A percentile compares a stretch with the other conserved stretches of the same genome.
Conservation (phyloP, 2,329 filamentous ascomycete genomes). For the Teratosphaeria viscida region DNA sequence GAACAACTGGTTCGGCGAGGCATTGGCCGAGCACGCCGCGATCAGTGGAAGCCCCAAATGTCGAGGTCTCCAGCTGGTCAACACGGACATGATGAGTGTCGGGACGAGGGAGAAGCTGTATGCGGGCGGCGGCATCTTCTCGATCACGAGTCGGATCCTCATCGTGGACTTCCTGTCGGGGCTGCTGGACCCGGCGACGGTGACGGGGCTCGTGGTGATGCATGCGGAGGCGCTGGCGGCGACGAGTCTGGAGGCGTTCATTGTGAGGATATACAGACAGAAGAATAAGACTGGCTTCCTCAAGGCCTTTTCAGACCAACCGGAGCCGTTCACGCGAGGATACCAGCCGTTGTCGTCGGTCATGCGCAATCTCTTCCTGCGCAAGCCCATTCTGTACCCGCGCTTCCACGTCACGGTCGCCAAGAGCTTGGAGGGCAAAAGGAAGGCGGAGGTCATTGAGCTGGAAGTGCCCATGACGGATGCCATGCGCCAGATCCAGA, state of each 20-base stretch:
- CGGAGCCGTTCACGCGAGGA: slow-evolving; percentile 78
- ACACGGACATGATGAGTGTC: slow-evolving; percentile 87
- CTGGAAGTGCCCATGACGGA: slow-evolving; percentile 94
- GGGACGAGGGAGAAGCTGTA: slow-evolving; percentile 86
- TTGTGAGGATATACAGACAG: slow-evolving; percentile 84
- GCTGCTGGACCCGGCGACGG: slow-evolving; percentile 67
- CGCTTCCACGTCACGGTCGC: slow-evolving; percentile 88
- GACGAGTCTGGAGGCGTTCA: slow-evolving; percentile 88
- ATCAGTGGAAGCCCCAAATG: slow-evolving; percentile 74
- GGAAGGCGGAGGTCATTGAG: slow-evolving; percentile 94
- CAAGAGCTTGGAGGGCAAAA: slow-evolving; percentile 77
- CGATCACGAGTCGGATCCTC: slow-evolving; percentile 88
- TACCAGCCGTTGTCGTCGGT: slow-evolving; percentile 82
- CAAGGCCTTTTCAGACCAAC: slow-evolving; percentile 90
- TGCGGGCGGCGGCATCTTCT: slow-evolving; percentile 77
- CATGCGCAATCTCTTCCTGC: slow-evolving; percentile 84
- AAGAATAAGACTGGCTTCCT: slow-evolving; percentile 90
- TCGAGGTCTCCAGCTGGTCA: slow-evolving; percentile 79
- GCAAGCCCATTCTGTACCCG: slow-evolving; percentile 83
- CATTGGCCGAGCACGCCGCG: slow-evolving; percentile 87
- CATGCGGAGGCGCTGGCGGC: slow-evolving; percentile 80
- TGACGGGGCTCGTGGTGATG: slow-evolving; percentile 77
- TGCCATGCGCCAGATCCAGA: slow-evolving; percentile 85
- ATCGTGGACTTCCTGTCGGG: slow-evolving; percentile 87
- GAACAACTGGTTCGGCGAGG: slow-evolving; percentile 94